phyloP scores from a whole-genome alignment of 75 land plant genomes.

The Pinus albicaulis region DNA sequence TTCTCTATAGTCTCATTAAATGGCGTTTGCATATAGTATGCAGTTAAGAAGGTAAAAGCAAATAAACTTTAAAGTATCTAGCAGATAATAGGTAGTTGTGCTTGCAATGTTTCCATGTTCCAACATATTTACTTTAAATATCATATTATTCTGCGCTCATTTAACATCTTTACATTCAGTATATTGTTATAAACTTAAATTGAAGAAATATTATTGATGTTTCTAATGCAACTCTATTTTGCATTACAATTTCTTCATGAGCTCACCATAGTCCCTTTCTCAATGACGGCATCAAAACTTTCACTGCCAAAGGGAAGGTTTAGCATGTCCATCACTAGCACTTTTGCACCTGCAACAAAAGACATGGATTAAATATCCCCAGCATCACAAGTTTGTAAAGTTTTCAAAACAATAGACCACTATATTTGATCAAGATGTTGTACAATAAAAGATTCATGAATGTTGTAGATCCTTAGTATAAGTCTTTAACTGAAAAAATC shows the following conservation, averaged over 20 bases:
- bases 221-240: not conserved
- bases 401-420: not conserved
- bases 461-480: not conserved
- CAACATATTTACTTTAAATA: not conserved
- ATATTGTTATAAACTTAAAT: not conserved
- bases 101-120: not conserved
- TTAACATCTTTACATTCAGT: not conserved
- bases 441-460: not conserved
- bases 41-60: not conserved
- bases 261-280: conserved; percentile 90
- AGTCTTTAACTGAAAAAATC: not conserved
- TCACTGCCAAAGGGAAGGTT: conserved; percentile 68
- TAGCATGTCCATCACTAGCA: conserved; percentile 80
- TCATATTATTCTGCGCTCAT: not conserved
- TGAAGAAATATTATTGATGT: not conserved
- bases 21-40: not conserved
- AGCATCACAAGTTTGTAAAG: not conserved
- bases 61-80: not conserved
- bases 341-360: conserved; percentile 48
- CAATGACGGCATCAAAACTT: conserved; percentile 84
- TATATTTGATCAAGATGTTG: not conserved
- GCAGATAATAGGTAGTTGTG: not conserved
- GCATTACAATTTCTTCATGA: not conserved
- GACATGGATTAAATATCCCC: not conserved
- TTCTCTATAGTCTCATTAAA: not conserved